Evolutionary conservation across 2,329 filamentous ascomycete genomes (phyloP), one percentile per base, ranked within the genome.

Genomic region (Capronia epimyces): DNA sequence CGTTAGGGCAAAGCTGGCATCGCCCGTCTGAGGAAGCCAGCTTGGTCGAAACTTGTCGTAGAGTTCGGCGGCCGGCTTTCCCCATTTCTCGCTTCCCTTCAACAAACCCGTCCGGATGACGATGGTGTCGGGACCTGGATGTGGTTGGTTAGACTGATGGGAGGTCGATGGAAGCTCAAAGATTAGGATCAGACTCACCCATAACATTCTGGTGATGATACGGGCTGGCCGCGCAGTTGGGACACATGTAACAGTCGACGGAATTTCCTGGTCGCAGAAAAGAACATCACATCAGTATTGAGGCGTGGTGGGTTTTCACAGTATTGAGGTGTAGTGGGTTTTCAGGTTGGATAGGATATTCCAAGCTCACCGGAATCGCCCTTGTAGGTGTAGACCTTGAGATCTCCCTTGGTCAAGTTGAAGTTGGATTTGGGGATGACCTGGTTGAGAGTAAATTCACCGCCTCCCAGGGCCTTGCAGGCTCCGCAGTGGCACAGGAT

Each of bases 191-290:
- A 12, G 16, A 52, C 54, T 43, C 50, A 49, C 75, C 73, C 56
- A 77, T 67, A 42, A 73, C 71, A 37, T 72, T 69, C 59, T 79
- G 77, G 60, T 78, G 75, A 65, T 80, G 77, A 64, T 80, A 80
- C 24, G 75, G 69, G 62, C 78, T 76, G 2, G 69, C 62, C 6
- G 74, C 78, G 73, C 77, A 81, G 60, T 75, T 77, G 40, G 73
- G 69, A 69, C 78, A 80, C 67, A 74, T 80, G 69, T 74, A 80
- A 71, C 78, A 81, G 65, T 79, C 67, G 25, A 79, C 76, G 5
- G 67, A 63, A 45, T 80, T 79, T 59, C 76, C 75, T 73, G 37
- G 34, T 3, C 6, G 16, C 18, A 12, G 15, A 9, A 18, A n/a
- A n/a, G n/a, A n/a, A n/a, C n/a, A n/a, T n/a, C n/a, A n/a, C 15